phyloP scores from a whole-genome alignment of 2,329 filamentous ascomycete species.

The Sphaceloma murrayae region DNA sequence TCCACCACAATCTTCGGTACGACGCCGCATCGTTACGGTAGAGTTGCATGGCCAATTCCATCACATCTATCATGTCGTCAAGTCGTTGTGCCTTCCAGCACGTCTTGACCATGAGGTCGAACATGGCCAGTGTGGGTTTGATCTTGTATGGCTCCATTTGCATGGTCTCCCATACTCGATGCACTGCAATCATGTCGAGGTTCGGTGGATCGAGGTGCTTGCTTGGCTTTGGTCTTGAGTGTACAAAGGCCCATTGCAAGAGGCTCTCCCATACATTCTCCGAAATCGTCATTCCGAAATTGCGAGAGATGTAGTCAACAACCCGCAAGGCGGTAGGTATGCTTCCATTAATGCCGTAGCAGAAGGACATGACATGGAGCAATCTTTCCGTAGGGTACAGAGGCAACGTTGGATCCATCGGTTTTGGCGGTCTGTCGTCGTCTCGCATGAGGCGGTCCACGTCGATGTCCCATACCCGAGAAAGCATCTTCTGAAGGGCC shows the following conservation, averaged over 20 bases:
- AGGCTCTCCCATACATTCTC: constrained; percentile 55
- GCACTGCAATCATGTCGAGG: constrained; percentile 38
- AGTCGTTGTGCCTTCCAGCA: constrained; percentile 19
- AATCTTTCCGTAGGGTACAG: constrained; percentile 50
- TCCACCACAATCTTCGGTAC: neutral
- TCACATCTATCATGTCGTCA: constrained; percentile 21
- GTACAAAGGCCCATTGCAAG: constrained; percentile 56
- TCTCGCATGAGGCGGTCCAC: constrained; percentile 33
- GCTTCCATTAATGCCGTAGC: constrained; percentile 57
- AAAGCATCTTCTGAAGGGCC: constrained; percentile 41
- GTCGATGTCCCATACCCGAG: constrained; percentile 47
- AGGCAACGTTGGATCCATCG: constrained; percentile 41
- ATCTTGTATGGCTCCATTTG: constrained; percentile 48
- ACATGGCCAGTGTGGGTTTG: constrained; percentile 48
- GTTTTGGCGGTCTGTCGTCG: constrained; percentile 25
- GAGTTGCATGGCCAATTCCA: constrained; percentile 22
- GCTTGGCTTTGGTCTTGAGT: constrained; percentile 34
- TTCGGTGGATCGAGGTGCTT: constrained; percentile 26
- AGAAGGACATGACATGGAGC: constrained; percentile 57
- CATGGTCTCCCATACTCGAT: constrained; percentile 51
- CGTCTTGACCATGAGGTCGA: constrained; percentile 32
- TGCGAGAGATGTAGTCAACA: constrained; percentile 52
- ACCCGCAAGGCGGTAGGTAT: constrained; percentile 50
- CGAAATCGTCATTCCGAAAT: constrained; percentile 51
- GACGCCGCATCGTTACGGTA: constrained; percentile 10